phyloP scores from a whole-genome alignment of 306 rosid species.

The Quillaja saponaria region DNA sequence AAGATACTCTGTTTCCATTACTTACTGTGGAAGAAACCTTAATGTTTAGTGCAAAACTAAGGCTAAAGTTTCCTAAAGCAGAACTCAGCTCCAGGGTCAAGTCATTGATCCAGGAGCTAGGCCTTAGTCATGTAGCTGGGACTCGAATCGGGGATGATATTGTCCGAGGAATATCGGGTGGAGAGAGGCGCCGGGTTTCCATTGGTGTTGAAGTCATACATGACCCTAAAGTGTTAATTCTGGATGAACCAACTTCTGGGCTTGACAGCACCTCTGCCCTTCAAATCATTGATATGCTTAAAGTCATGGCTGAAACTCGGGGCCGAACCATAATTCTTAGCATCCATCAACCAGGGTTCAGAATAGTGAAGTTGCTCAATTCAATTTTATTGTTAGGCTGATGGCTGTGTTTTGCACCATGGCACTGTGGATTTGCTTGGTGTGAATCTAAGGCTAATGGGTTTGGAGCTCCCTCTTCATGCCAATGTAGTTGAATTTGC shows the following conservation, averaged over 20 bases:
- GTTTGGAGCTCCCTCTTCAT: slow-evolving; percentile 80
- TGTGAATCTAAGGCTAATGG: slow-evolving; percentile 61
- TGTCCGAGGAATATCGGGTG: slow-evolving; percentile 84
- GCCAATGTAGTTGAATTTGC: slow-evolving; percentile 82
- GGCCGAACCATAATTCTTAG: slow-evolving; percentile 77
- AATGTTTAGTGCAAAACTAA: slow-evolving; percentile 70
- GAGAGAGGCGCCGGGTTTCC: slow-evolving; percentile 86
- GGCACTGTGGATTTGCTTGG: slow-evolving; percentile 73
- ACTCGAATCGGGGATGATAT: slow-evolving; percentile 81
- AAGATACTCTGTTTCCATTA: slow-evolving; percentile 71
- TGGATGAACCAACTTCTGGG: slow-evolving; percentile 97
- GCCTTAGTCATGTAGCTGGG: slow-evolving; percentile 65
- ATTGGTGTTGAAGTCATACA: slow-evolving; percentile 94
- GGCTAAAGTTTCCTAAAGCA: slow-evolving; percentile 50
- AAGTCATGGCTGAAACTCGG: slow-evolving; percentile 72
- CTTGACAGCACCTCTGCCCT: slow-evolving; percentile 89
- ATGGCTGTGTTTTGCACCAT: slow-evolving; percentile 74
- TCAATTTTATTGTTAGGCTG: slow-evolving; percentile 66
- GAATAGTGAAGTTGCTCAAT: slow-evolving; percentile 76
- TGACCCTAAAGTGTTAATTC: slow-evolving; percentile 76
- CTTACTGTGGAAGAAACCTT: slow-evolving; percentile 92
- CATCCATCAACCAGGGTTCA: slow-evolving; percentile 90
- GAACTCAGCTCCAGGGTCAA: slow-evolving; percentile 58
- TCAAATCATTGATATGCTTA: slow-evolving; percentile 83
- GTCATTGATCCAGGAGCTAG: slow-evolving; percentile 69